Conservation (phyloP, 129 eudicot species). For the Sambucus nigra region DNA sequence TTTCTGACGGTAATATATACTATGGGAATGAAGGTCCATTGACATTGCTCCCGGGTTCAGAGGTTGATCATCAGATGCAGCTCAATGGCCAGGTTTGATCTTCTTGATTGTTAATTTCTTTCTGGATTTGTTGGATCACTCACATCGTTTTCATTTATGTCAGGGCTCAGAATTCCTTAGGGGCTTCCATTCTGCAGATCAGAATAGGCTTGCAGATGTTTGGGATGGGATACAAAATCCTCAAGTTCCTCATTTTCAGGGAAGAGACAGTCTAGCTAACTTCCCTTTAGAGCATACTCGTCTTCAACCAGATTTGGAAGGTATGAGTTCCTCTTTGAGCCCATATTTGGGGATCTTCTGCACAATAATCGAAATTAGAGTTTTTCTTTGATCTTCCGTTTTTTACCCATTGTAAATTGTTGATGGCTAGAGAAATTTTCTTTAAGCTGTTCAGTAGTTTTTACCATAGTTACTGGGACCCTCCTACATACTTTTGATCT, state of each 20-base stretch:
- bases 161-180: conserved; percentile 75
- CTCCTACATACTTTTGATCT: too few relatives aligned
- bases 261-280: conserved; percentile 32
- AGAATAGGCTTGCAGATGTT: conserved; percentile 61
- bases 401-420: neutral
- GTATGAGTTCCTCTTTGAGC: conserved; percentile 15
- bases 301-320: conserved; percentile 55
- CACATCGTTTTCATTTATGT: conserved; percentile 4
- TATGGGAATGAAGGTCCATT: conserved; percentile 40
- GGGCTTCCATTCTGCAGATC: conserved; percentile 64
- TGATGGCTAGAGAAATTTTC: neutral
- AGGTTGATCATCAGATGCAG: conserved; percentile 58
- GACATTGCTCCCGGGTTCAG: conserved; percentile 72
- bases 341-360: neutral
- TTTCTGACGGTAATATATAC: conserved; percentile 40
- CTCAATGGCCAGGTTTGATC: conserved; percentile 42
- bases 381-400: neutral
- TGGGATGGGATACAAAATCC: conserved; percentile 92
- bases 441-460: neutral
- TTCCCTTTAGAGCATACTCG: conserved; percentile 29
- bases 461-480: too few relatives aligned
- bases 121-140: conserved; percentile 1
- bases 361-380: neutral
- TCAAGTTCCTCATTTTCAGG: conserved; percentile 39
- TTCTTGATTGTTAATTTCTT: neutral